These are phyloP conservation scores for Fusarium citri DNA, from an alignment of 2,329 filamentous ascomycete genomes.

Conservation along the genomic window DNA sequence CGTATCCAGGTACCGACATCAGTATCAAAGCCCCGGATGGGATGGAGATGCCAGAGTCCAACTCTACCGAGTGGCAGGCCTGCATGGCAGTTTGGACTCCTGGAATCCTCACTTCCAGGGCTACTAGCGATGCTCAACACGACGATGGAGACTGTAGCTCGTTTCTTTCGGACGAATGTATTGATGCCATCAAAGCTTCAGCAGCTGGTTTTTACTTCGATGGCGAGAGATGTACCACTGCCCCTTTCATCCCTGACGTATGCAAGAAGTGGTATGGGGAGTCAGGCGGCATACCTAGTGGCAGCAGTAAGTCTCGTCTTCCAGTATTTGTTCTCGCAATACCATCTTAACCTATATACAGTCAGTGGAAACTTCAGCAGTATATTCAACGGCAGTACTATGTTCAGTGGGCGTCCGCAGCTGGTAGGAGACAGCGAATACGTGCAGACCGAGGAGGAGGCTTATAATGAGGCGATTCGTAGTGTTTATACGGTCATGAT, in stretches of 20 bases:
- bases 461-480: slow-evolving; percentile 20
- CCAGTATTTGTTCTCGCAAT: not conserved
- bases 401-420: slow-evolving; percentile 5
- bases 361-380: slow-evolving; percentile 6
- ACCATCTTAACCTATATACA: not conserved
- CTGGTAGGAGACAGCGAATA: not conserved
- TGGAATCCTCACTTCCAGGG: not conserved
- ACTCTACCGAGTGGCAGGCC: slow-evolving; percentile 15
- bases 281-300: not conserved
- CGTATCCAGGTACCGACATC: slow-evolving; percentile 17
- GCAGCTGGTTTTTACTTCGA: not conserved
- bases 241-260: not conserved
- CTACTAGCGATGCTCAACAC: slow-evolving; percentile 8
- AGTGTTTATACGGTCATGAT: slow-evolving; percentile 28
- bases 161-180: slow-evolving; percentile 21
- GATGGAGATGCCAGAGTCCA: slow-evolving; percentile 6
- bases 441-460: slow-evolving; percentile 16
- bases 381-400: not conserved
- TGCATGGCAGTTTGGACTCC: slow-evolving; percentile 12
- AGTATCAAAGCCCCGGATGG: slow-evolving; percentile 21
- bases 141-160: slow-evolving; percentile 25
- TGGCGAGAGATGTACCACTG: not conserved
- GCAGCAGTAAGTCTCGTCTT: not conserved
- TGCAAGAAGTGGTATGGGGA: slow-evolving; percentile 16
- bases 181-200: not conserved